These are phyloP conservation scores for Dryadomyces sulphureus DNA, from an alignment of 2,329 filamentous ascomycete genomes.

Conservation along the genomic window DNA sequence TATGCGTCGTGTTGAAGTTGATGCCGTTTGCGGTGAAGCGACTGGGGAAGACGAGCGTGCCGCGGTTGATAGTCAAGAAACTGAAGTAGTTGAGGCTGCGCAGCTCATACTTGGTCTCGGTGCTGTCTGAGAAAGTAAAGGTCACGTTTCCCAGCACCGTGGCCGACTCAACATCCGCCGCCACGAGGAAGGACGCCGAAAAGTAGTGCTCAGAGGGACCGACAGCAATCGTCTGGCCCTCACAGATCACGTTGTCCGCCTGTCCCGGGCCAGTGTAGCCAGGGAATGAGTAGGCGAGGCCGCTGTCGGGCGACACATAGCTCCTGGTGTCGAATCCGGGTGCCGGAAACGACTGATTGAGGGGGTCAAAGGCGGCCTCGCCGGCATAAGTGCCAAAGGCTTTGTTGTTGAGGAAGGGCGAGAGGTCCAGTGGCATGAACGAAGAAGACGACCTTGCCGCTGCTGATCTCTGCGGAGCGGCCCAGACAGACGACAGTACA, in stretches of 20 bases:
- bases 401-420: conserved; percentile 29
- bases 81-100: conserved; percentile 26
- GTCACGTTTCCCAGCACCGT: conserved; percentile 25
- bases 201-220: conserved; percentile 1
- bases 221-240: conserved; percentile 17
- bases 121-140: conserved; percentile 25
- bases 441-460: not conserved
- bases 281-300: conserved; percentile 25
- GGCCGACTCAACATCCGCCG: conserved; percentile 22
- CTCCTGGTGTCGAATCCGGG: not conserved
- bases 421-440: conserved; percentile 19
- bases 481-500: not conserved
- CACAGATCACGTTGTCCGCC: conserved; percentile 28
- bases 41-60: conserved; percentile 28
- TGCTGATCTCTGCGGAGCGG: not conserved
- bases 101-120: conserved; percentile 20
- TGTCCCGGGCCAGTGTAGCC: conserved; percentile 20
- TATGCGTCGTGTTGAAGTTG: conserved; percentile 27
- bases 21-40: conserved; percentile 24
- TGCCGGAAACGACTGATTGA: conserved; percentile 26
- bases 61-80: conserved; percentile 18
- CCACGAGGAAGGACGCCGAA: conserved; percentile 6
- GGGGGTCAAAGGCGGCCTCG: conserved; percentile 28
- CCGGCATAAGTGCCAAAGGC: conserved; percentile 28
- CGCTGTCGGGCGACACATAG: conserved; percentile 16